Conservation (phyloP, 768 basidiomycete species). For the Amanita subjunquillea region DNA sequence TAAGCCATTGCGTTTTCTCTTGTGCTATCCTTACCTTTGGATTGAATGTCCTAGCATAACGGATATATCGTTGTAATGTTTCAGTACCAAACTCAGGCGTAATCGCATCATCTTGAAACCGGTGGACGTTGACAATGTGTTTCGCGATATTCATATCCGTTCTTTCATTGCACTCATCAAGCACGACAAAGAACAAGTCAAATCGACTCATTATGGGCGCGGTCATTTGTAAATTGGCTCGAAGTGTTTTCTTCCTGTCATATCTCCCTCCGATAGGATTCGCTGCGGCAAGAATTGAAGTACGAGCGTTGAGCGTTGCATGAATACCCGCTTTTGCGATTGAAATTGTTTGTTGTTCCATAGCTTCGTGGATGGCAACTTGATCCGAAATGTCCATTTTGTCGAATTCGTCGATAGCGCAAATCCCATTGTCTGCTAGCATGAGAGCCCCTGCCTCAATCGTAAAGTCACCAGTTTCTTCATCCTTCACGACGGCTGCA, state of each 20-base stretch:
- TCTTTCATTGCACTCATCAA: conserved; percentile 93
- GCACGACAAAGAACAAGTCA: conserved; percentile 95
- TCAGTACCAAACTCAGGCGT: conserved; percentile 97
- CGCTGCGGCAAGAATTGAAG: conserved; percentile 94
- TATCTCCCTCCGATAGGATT: conserved; percentile 97
- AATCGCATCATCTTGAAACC: conserved; percentile 90
- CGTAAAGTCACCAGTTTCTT: conserved; percentile 98
- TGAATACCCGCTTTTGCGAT: conserved; percentile 99
- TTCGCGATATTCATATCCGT: conserved; percentile 89
- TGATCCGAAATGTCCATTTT: conserved; percentile 99
- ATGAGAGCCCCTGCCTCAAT: conserved; percentile 99
- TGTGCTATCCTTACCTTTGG: conserved; percentile 60
- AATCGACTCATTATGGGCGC: conserved; percentile 99
- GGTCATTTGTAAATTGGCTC: conserved; percentile 94
- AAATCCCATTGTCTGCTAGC: conserved; percentile 99
- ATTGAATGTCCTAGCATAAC: conserved; percentile 94
- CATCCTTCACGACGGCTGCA: conserved; percentile 95
- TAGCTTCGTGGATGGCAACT: conserved; percentile 98
- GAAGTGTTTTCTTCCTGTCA: conserved; percentile 84
- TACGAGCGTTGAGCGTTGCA: conserved; percentile 94
- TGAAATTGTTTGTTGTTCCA: conserved; percentile 99
- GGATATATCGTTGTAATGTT: conserved; percentile 91
- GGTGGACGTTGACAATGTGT: conserved; percentile 97
- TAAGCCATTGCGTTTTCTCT: conserved; percentile 3
- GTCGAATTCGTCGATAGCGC: conserved; percentile 99